Conservation (phyloP, 192 early-diverging fungal species). For the Podila verticillata region DNA sequence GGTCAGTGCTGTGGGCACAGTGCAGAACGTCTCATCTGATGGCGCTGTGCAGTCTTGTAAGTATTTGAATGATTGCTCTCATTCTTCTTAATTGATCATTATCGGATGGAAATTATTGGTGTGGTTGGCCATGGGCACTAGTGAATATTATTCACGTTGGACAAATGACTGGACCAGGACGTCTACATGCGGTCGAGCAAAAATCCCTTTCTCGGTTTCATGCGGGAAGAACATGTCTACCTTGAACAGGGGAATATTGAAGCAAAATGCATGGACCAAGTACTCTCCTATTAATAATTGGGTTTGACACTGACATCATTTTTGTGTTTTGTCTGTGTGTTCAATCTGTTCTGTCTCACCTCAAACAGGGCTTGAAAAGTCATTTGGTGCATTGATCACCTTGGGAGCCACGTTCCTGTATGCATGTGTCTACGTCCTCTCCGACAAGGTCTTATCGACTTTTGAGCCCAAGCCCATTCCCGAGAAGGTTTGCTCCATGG, state of each 20-base stretch:
- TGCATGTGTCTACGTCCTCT: constrained; percentile 67
- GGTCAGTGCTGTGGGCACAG: constrained; percentile 59
- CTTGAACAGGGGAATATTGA: background rate
- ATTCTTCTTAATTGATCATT: background rate
- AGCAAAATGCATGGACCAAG: too few species aligned
- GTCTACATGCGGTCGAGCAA: background rate
- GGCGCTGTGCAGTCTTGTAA: constrained; percentile 43
- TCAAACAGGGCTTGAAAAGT: constrained; percentile 19
- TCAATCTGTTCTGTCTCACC: background rate
- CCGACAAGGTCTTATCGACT: constrained; percentile 59
- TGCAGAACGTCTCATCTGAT: constrained; percentile 30
- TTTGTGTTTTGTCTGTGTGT: background rate
- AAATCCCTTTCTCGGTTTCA: background rate
- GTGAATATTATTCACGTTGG: background rate
- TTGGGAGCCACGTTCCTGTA: constrained; percentile 64
- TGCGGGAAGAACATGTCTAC: background rate
- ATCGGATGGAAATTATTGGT: background rate
- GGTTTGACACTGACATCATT: background rate
- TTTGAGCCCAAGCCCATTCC: constrained; percentile 56
- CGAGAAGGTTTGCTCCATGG: constrained; percentile 60
- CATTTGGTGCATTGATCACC: constrained; percentile 63
- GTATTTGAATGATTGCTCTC: background rate
- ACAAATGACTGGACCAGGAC: background rate
- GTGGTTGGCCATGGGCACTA: background rate
- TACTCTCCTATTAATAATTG: too few species aligned